phyloP scores from a whole-genome alignment of 129 eudicot species.

The Mikania micrantha region DNA sequence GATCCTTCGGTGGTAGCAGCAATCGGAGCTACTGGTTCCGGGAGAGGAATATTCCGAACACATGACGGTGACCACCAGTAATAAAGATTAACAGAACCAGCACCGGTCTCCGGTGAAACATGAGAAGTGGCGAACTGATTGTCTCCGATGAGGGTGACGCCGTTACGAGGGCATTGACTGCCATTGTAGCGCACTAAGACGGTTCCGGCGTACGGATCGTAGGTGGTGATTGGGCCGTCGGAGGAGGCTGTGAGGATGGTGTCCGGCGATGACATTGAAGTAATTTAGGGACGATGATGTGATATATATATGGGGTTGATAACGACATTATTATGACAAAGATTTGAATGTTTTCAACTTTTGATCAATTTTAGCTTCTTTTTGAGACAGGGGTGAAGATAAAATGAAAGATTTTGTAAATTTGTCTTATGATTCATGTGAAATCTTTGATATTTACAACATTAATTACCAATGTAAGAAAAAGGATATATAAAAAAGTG shows the following conservation, averaged over 20 bases:
- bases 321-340: conserved; percentile 2
- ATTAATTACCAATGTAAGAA: neutral
- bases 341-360: conserved; percentile 8
- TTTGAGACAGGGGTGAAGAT: conserved; percentile 1
- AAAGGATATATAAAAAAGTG: too few relatives aligned
- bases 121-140: conserved; percentile 34
- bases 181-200: conserved; percentile 25
- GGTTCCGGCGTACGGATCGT: conserved; percentile 25
- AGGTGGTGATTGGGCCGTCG: conserved; percentile 27
- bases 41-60: conserved; percentile 15
- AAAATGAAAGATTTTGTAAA: neutral
- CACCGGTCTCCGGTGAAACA: conserved; percentile 27
- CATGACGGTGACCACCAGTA: conserved; percentile 33
- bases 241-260: conserved; percentile 23
- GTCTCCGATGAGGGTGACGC: conserved; percentile 22
- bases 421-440: neutral
- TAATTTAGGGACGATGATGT: neutral
- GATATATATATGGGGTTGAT: conserved; percentile 1
- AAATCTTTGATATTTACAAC: neutral
- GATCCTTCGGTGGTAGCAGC: conserved; percentile 27
- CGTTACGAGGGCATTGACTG: conserved; percentile 35
- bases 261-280: conserved; percentile 18
- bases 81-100: conserved; percentile 28
- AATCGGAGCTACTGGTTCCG: conserved; percentile 44
- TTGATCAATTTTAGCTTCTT: neutral